Evolutionary conservation across 1,139 yeast genomes (phyloP).

Genomic region (Candida tunisiensis): DNA sequence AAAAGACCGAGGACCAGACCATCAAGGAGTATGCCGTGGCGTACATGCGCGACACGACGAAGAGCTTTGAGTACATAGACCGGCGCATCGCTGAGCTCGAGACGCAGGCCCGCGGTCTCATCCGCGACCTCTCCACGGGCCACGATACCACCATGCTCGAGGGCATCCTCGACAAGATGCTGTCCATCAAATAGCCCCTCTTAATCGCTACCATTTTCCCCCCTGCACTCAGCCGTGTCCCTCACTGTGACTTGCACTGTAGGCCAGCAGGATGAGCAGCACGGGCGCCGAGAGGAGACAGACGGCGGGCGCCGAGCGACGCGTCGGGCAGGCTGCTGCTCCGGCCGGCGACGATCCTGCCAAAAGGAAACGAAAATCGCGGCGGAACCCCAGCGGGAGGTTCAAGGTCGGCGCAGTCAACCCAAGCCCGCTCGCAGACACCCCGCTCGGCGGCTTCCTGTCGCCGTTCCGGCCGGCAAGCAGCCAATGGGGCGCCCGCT

Average conservation of each 20-base stretch:
- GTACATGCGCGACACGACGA: conserved; percentile 24
- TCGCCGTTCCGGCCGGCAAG: conserved; percentile 52
- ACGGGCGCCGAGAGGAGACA: too few relatives aligned
- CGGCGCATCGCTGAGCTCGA: conserved; percentile 8
- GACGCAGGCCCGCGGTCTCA: conserved; percentile 6
- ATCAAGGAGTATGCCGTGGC: conserved; percentile 33
- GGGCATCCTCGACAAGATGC: conserved; percentile 6
- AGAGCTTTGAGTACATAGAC: conserved; percentile 26
- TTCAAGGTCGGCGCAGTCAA: too few relatives aligned
- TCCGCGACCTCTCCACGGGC: conserved; percentile 5
- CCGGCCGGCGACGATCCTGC: conserved; percentile 11
- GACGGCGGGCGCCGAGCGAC: too few relatives aligned
- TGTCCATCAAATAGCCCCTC: conserved; percentile 3
- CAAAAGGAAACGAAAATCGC: not conserved
- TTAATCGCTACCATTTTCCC: too few relatives aligned
- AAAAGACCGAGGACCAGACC: conserved; percentile 21
- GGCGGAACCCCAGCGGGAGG: too few relatives aligned
- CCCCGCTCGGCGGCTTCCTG: conserved; percentile 43
- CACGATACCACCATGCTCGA: conserved; percentile 5
- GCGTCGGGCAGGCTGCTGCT: too few relatives aligned
- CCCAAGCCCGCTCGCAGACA: conserved; percentile 11
- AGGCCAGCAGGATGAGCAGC: too few relatives aligned
- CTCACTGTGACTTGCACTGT: too few relatives aligned
- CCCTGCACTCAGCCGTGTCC: too few relatives aligned
- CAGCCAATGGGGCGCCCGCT: conserved; percentile 81